Evolutionary conservation across 768 basidiomycete genomes (phyloP).

Genomic region (Suillus paluster): DNA sequence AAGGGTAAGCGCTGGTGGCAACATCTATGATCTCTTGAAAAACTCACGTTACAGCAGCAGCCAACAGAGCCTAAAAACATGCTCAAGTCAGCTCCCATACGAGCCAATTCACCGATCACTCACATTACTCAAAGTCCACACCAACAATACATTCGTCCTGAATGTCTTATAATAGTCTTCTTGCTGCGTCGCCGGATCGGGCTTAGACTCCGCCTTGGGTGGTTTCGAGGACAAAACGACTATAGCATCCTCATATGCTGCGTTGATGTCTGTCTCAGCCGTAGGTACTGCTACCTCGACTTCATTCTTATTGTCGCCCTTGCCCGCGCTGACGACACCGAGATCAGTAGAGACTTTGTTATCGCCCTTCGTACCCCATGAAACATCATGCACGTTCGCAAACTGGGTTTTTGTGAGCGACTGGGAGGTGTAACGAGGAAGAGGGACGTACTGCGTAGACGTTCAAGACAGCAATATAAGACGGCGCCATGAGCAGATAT

Average conservation of each 20-base stretch:
- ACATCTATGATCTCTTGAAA: not conserved
- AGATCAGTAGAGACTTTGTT: slow-evolving; percentile 86
- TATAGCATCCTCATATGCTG: slow-evolving; percentile 90
- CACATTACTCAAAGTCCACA: slow-evolving; percentile 90
- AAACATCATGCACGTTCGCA: slow-evolving; percentile 89
- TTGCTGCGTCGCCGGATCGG: slow-evolving; percentile 64
- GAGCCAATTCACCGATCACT: slow-evolving; percentile 31
- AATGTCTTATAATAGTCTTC: slow-evolving; percentile 91
- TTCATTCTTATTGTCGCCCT: slow-evolving; percentile 67
- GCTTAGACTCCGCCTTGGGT: slow-evolving; percentile 68
- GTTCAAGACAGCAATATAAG: slow-evolving; percentile 92
- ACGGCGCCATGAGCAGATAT: slow-evolving; percentile 89
- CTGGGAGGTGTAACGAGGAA: not conserved
- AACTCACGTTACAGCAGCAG: slow-evolving; percentile 73
- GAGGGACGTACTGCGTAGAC: slow-evolving; percentile 69
- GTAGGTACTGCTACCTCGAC: slow-evolving; percentile 89
- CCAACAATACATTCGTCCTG: slow-evolving; percentile 86
- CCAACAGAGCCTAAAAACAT: slow-evolving; percentile 61
- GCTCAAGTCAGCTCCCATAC: slow-evolving; percentile 14
- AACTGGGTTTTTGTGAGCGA: slow-evolving; percentile 49
- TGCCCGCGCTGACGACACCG: slow-evolving; percentile 72
- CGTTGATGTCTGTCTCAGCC: slow-evolving; percentile 86
- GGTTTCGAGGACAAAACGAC: slow-evolving; percentile 79
- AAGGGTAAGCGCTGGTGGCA: slow-evolving; percentile 8
- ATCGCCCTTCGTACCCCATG: slow-evolving; percentile 96